Conservation (phyloP, 129 eudicot species). For the Flaveria ramosissima region DNA sequence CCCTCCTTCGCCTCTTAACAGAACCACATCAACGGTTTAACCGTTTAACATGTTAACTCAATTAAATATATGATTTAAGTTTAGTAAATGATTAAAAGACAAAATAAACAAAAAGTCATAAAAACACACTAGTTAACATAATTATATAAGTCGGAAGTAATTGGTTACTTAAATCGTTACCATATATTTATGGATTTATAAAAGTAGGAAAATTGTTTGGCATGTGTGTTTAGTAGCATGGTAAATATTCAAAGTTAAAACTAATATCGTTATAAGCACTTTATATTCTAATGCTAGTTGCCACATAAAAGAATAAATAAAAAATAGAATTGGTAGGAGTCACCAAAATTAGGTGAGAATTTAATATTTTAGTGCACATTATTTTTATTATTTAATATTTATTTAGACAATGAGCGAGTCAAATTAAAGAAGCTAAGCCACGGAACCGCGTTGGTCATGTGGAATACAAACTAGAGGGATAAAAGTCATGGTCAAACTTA, state of each 20-base stretch:
- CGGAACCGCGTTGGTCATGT: constrained; percentile 35
- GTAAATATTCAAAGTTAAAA: neutral
- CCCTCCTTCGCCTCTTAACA: no score
- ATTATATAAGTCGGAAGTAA: no score
- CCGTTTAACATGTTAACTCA: no score
- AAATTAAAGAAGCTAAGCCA: constrained; percentile 38
- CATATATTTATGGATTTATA: no score
- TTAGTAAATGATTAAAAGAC: no score
- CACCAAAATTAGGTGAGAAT: constrained; percentile 1
- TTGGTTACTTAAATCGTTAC: no score
- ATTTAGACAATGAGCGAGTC: constrained; percentile 27
- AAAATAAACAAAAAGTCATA: no score
- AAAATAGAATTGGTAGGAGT: neutral
- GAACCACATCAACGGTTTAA: no score
- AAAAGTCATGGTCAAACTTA: constrained; percentile 32
- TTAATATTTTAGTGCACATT: neutral
- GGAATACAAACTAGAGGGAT: neutral
- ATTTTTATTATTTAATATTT: neutral
- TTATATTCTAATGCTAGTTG: neutral
- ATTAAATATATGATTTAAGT: no score
- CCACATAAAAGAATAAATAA: neutral
- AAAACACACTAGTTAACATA: no score
- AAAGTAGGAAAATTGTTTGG: no score
- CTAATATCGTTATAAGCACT: neutral
- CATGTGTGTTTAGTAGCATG: no score